phyloP scores from a whole-genome alignment of 2,329 filamentous ascomycete genomes.

The Chrysosporium keratinophilum region DNA sequence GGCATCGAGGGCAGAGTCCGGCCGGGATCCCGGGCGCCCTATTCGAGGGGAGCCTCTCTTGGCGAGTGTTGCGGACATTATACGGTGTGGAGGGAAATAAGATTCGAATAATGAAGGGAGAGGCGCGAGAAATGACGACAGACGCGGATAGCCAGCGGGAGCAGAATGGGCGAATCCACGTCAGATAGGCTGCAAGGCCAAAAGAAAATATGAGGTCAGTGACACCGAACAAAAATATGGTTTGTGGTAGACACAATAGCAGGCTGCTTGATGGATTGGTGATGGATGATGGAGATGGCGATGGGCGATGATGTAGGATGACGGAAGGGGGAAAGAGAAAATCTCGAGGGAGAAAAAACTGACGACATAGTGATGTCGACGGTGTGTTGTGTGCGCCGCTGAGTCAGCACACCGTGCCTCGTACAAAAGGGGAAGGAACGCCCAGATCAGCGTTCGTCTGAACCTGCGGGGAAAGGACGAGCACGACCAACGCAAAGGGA shows the following conservation, averaged over 20 bases:
- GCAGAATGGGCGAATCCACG: slow-evolving; percentile 15
- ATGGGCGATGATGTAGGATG: slow-evolving; percentile 16
- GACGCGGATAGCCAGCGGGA: slow-evolving; percentile 14
- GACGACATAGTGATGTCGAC: slow-evolving; percentile 20
- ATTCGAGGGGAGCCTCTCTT: slow-evolving; percentile 27
- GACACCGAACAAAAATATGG: slow-evolving; percentile 12
- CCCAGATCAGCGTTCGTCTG: not conserved
- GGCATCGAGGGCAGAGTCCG: slow-evolving; percentile 36
- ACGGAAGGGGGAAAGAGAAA: slow-evolving; percentile 14
- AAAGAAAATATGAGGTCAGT: slow-evolving; percentile 10
- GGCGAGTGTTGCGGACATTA: slow-evolving; percentile 35
- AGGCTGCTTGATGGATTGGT: slow-evolving; percentile 9
- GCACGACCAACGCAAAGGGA: not conserved
- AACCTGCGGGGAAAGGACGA: not conserved
- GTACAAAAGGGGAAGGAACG: slow-evolving; percentile 5
- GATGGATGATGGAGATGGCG: slow-evolving; percentile 12
- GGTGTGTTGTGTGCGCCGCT: slow-evolving; percentile 5
- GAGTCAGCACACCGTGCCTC: slow-evolving; percentile 1
- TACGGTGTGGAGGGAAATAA: slow-evolving; percentile 15
- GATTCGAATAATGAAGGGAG: slow-evolving; percentile 6
- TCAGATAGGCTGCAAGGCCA: slow-evolving; percentile 12
- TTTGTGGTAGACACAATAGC: slow-evolving; percentile 7
- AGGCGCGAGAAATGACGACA: slow-evolving; percentile 12
- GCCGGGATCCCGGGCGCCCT: slow-evolving; percentile 24
- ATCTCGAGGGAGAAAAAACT: slow-evolving; percentile 16